phyloP scores from a whole-genome alignment of 345 rosid genomes.

The Diplotaxis tenuifolia region DNA sequence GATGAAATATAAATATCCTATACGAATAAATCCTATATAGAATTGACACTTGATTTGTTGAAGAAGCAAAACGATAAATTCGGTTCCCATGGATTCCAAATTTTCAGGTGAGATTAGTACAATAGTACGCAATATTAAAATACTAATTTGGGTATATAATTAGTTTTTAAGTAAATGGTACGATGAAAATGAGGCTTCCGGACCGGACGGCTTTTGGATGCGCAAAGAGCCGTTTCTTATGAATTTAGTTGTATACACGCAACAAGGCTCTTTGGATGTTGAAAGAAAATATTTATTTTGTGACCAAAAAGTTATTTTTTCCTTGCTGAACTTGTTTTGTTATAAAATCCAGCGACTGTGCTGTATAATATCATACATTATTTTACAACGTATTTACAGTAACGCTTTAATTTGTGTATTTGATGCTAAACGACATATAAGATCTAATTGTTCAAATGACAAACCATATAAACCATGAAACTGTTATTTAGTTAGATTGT shows the following conservation, averaged over 20 bases:
- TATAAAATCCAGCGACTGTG: no score
- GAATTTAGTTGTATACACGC: neutral
- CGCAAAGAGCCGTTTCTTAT: slow-evolving; percentile 9
- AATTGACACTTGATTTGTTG: slow-evolving; percentile 14
- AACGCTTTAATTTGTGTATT: no score
- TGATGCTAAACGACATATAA: no score
- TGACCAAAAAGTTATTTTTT: no score
- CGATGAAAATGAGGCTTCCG: slow-evolving; percentile 3
- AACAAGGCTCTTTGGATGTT: no score
- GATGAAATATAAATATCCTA: slow-evolving; percentile 11
- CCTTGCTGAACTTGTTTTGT: no score
- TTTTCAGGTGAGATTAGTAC: slow-evolving; percentile 27
- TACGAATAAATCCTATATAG: slow-evolving; percentile 9
- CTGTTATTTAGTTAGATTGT: no score
- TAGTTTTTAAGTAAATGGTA: neutral
- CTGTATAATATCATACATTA: no score
- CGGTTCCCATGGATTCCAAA: slow-evolving; percentile 9
- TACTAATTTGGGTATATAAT: neutral
- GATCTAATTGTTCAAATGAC: neutral
- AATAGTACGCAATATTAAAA: neutral
- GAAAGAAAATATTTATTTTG: no score
- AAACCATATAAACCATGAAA: neutral
- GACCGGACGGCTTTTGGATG: slow-evolving; percentile 25
- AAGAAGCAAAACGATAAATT: slow-evolving; percentile 14
- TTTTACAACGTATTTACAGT: no score